Conservation (phyloP, 371 early-diverging fungal genomes). For the Mucor saturninus region DNA sequence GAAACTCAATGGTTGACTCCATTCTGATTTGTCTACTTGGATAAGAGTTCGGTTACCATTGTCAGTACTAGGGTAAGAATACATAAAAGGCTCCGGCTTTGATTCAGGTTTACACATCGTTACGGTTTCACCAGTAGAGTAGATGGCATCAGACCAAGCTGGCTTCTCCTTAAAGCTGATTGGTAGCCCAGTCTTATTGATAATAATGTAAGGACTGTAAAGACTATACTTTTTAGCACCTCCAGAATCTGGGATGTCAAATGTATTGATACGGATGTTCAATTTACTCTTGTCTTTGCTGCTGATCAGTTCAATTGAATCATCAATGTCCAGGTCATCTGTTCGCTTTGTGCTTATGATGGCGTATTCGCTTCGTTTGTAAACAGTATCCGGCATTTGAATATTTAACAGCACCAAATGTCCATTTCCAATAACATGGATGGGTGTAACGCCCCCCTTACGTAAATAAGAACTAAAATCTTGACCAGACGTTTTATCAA, state of each 20-base stretch:
- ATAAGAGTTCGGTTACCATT: conserved; percentile 83
- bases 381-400: conserved; percentile 74
- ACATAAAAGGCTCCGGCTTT: conserved; percentile 85
- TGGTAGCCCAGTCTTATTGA: conserved; percentile 91
- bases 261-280: conserved; percentile 61
- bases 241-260: conserved; percentile 69
- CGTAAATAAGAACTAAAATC: conserved; percentile 69
- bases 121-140: conserved; percentile 69
- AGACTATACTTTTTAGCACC: conserved; percentile 72
- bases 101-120: conserved; percentile 36
- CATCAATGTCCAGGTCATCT: conserved; percentile 73
- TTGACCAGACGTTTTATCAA: conserved; percentile 73
- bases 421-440: conserved; percentile 87
- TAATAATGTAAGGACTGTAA: conserved; percentile 78
- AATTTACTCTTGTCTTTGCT: conserved; percentile 70
- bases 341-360: conserved; percentile 82
- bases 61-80: conserved; percentile 87
- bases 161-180: conserved; percentile 82
- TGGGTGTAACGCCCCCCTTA: conserved; percentile 75
- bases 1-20: conserved; percentile 94
- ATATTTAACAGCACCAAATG: conserved; percentile 82
- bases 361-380: conserved; percentile 78
- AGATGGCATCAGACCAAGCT: conserved; percentile 74
- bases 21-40: conserved; percentile 79
- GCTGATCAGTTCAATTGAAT: conserved; percentile 72